Base-by-base conservation (phyloP, 192 early-diverging fungal species). In the Backusella tarrabulga region DNA sequence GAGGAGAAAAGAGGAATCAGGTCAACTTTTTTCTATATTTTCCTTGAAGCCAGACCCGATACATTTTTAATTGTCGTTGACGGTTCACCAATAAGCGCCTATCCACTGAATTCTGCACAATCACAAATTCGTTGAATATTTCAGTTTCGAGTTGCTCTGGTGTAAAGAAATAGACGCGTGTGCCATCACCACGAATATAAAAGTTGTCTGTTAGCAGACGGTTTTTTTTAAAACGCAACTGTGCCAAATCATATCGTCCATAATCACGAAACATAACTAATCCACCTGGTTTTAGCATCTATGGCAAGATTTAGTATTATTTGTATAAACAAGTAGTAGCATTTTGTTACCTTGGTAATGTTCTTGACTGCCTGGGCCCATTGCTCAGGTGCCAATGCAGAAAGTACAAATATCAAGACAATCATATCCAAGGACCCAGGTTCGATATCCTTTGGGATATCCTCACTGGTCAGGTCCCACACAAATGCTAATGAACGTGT, bases 151-250 rank as follows among this genome's bases (percentile, higher is more conserved):
- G 75, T 72, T 85, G 82, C 17, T 81, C 85, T 12, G 90, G 81
- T 3, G 92, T 93, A 82, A 98, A 99, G 80, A 98, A 99, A 77
- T 97, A 98, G 0, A 97, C 95, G 54, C 95, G 83, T 0, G 97
- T 99, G 12, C 97, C 95, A 84, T 98, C 97, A 35, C 98, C 97
- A 32, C 98, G 93, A 52, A 97, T 93, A 85, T 99, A 99, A 84
- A 98, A 92, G 85, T 98, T 97, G 35, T 96, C 93, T 8, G 94
- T 92, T 8, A 99, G 83, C 80, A 97, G 87, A 34, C 96, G 88
- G 46, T 93, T 94, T 21, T 92, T 85, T 81, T 99, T 99, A 83
- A 99, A 97, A 60, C 97, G 91, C 67, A 99, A 84, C 83, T 99
- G 98, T 17, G 97, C 95, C 80, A 97, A 88, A 82, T 99, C 98